Evolutionary conservation across 768 basidiomycete species (phyloP).

Genomic region (Candolleomyces efflorescens): DNA sequence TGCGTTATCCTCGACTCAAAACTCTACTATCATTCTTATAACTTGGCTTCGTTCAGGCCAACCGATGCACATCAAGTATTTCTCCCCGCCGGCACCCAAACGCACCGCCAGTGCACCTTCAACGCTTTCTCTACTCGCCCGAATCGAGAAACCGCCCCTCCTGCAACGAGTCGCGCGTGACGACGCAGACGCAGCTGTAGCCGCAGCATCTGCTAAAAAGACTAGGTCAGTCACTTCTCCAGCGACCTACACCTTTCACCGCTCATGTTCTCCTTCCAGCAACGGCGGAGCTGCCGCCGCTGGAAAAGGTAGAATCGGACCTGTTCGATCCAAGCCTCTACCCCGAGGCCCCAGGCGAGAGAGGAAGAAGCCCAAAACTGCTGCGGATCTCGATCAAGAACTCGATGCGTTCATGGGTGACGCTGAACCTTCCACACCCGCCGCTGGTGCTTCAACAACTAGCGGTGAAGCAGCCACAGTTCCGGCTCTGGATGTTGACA

Average conservation of each 20-base stretch:
- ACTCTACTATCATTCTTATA: neutral
- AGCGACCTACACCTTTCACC: neutral
- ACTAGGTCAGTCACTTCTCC: conserved; percentile 28
- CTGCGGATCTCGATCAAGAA: conserved; percentile 83
- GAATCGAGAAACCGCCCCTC: conserved; percentile 73
- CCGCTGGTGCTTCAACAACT: conserved; percentile 6
- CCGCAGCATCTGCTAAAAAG: conserved; percentile 18
- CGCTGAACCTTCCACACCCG: conserved; percentile 24
- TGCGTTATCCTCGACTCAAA: conserved; percentile 22
- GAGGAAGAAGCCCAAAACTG: conserved; percentile 60
- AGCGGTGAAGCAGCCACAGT: conserved; percentile 12
- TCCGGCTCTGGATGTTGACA: conserved; percentile 46
- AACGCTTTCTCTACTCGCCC: conserved; percentile 63
- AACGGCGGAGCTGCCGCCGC: conserved; percentile 13
- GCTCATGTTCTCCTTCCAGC: neutral
- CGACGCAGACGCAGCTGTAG: conserved; percentile 30
- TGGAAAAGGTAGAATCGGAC: conserved; percentile 39
- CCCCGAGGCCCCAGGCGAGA: neutral
- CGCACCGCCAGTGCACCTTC: conserved; percentile 49
- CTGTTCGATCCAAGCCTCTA: conserved; percentile 40
- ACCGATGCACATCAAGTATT: conserved; percentile 69
- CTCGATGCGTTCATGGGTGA: conserved; percentile 84
- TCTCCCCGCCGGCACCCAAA: conserved; percentile 44
- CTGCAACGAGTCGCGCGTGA: conserved; percentile 57
- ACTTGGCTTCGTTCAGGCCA: conserved; percentile 45